These are phyloP conservation scores for Alternaria gansuensis DNA, from an alignment of 2,329 filamentous ascomycete species.

Conservation along the genomic window DNA sequence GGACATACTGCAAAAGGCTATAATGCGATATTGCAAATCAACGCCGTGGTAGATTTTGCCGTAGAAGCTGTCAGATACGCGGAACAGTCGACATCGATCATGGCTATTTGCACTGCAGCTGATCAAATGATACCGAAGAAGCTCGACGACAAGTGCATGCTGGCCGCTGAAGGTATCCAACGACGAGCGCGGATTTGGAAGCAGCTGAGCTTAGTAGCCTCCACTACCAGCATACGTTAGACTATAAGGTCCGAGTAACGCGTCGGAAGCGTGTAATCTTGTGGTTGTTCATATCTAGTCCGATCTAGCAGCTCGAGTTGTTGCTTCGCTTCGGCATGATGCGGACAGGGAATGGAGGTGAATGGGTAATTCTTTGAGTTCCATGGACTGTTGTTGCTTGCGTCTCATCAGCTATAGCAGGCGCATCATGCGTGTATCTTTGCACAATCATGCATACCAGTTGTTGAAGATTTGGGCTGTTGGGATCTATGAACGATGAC, in stretches of 20 bases:
- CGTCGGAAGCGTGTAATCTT: too few relatives aligned
- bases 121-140: neutral
- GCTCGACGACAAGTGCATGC: neutral
- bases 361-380: neutral
- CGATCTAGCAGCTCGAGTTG: too few relatives aligned
- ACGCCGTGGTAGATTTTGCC: neutral
- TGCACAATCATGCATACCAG: neutral
- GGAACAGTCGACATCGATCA: neutral
- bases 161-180: too few relatives aligned
- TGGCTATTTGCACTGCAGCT: neutral
- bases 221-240: too few relatives aligned
- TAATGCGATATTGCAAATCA: neutral
- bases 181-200: too few relatives aligned
- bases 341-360: neutral
- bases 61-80: neutral
- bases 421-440: neutral
- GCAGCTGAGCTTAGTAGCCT: too few relatives aligned
- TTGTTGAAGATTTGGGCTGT: neutral
- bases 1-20: neutral
- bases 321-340: neutral
- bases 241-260: too few relatives aligned
- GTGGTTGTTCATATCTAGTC: too few relatives aligned
- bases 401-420: neutral
- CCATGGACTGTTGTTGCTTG: neutral
- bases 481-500: neutral